phyloP scores from a whole-genome alignment of 495 filamentous ascomycete genomes.

The Podospora appendiculata region DNA sequence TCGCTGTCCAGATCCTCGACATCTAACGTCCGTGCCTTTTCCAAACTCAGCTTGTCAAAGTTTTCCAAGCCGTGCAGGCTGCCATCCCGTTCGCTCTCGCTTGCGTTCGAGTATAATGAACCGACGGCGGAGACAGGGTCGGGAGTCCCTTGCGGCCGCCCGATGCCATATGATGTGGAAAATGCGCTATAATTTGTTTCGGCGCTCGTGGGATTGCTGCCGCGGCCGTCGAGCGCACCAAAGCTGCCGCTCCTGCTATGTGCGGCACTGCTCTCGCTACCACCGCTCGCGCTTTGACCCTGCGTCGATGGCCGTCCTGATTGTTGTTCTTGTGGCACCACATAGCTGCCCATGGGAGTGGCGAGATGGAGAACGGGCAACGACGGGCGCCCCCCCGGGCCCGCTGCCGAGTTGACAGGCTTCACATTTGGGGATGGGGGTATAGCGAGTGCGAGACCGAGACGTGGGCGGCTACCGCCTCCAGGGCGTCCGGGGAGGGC shows the following conservation, averaged over 20 bases:
- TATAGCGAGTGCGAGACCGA: constrained; percentile 72
- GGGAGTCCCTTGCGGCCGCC: constrained; percentile 54
- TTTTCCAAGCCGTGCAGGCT: constrained; percentile 60
- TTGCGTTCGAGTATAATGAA: constrained; percentile 69
- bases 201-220: constrained; percentile 71
- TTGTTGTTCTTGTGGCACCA: constrained; percentile 49
- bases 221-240: constrained; percentile 62
- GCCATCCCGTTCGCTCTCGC: constrained; percentile 62
- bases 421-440: constrained; percentile 74
- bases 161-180: constrained; percentile 56
- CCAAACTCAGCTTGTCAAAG: constrained; percentile 65
- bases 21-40: constrained; percentile 74
- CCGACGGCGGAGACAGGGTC: constrained; percentile 85
- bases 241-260: constrained; percentile 71
- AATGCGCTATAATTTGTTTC: constrained; percentile 75
- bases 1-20: constrained; percentile 93
- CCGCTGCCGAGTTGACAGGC: constrained; percentile 43
- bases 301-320: constrained; percentile 33
- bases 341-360: constrained; percentile 76
- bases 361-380: constrained; percentile 67
- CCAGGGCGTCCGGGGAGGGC: constrained; percentile 68
- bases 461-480: constrained; percentile 58
- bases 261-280: constrained; percentile 55
- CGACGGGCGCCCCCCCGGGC: constrained; percentile 42
- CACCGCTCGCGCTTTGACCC: constrained; percentile 58